Percentiles rank a stretch among this genome's conserved stretches.
phyloP scores from a whole-genome alignment of 140 eudicot genomes.

The Senecio squalidus region DNA sequence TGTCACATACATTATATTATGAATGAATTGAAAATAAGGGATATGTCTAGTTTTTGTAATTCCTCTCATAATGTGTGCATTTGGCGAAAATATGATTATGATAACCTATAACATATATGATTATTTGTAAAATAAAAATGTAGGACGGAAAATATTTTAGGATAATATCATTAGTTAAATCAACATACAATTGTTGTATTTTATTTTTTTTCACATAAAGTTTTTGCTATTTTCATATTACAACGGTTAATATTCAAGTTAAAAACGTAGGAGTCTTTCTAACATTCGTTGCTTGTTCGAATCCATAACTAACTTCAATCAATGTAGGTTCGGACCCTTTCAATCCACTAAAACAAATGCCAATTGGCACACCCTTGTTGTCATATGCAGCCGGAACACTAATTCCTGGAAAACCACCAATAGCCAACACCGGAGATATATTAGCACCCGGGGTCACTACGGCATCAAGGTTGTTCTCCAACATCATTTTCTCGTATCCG shows the following conservation, averaged over 20 bases:
- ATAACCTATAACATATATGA: no score
- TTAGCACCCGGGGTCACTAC: constrained; percentile 41
- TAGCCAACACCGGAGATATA: constrained; percentile 45
- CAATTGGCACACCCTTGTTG: constrained; percentile 51
- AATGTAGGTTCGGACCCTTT: constrained; percentile 55
- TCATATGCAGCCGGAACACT: constrained; percentile 71
- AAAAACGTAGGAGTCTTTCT: constrained; percentile 48
- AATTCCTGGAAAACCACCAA: constrained; percentile 77
- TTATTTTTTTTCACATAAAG: neutral
- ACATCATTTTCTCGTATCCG: constrained; percentile 57
- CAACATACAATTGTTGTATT: no score
- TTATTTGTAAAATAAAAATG: no score
- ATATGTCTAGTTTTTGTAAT: no score
- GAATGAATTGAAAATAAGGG: no score
- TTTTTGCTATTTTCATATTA: no score
- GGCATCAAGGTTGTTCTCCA: constrained; percentile 46
- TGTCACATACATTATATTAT: no score
- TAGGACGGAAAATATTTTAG: no score
- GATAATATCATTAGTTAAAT: no score
- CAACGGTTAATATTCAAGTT: no score
- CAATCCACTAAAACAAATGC: constrained; percentile 59
- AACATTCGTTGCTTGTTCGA: constrained; percentile 61
- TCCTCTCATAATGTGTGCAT: no score
- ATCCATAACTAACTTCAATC: constrained; percentile 64
- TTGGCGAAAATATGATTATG: no score